Conservation (phyloP, 352 stramenopile genomes). For the Globisporangium cylindrosporum region DNA sequence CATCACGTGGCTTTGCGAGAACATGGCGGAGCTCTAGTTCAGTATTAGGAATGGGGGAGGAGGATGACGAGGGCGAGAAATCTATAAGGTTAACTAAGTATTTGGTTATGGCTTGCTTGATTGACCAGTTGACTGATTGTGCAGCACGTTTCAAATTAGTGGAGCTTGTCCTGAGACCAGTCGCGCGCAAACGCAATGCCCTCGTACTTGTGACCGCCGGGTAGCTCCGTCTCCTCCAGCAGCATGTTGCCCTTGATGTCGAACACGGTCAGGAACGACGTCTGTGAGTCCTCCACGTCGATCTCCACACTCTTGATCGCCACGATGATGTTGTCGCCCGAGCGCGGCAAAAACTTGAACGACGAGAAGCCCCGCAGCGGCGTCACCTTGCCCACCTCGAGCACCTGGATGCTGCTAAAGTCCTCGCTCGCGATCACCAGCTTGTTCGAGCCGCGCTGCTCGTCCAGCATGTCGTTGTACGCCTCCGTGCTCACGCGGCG, state of each 20-base stretch:
- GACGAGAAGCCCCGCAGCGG: constrained; percentile 91
- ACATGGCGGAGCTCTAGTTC: constrained; percentile 59
- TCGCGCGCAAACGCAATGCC: constrained; percentile 90
- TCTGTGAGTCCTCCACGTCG: constrained; percentile 87
- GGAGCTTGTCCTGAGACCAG: constrained; percentile 42
- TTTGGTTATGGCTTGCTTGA: background rate
- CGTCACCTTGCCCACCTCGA: constrained; percentile 78
- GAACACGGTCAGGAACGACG: constrained; percentile 93
- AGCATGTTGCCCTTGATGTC: constrained; percentile 88
- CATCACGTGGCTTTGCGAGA: constrained; percentile 75
- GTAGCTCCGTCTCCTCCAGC: constrained; percentile 89
- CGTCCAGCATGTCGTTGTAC: constrained; percentile 97
- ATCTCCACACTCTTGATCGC: constrained; percentile 94
- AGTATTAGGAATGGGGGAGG: background rate
- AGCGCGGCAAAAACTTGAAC: constrained; percentile 93
- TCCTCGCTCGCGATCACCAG: constrained; percentile 88
- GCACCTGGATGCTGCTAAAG: constrained; percentile 83
- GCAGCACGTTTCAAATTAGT: constrained; percentile 13
- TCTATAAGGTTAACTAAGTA: constrained; percentile 14
- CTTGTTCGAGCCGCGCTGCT: constrained; percentile 90
- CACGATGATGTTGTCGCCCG: constrained; percentile 89
- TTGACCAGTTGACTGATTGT: background rate
- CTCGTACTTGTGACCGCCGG: constrained; percentile 91
- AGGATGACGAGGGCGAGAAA: background rate
- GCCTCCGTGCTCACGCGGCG: constrained; percentile 91